phyloP scores from a whole-genome alignment of 1,284 basidiomycete genomes.

The Apiotrichum siamense region DNA sequence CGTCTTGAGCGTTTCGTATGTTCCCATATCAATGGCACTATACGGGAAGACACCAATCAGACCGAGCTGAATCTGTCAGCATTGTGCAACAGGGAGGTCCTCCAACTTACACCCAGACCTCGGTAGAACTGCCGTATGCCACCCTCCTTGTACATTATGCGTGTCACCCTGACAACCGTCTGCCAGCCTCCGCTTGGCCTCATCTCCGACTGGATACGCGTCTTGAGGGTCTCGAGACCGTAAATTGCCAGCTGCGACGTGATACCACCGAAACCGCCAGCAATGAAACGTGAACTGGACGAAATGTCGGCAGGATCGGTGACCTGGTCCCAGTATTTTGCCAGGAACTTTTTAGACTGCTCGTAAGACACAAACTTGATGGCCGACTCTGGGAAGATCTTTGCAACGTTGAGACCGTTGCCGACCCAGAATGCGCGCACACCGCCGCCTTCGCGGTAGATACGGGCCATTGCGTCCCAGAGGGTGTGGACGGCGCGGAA shows the following conservation, averaged over 20 bases:
- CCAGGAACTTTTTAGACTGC: conserved; percentile 89
- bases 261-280: conserved; percentile 92
- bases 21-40: conserved; percentile 88
- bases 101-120: conserved; percentile 67
- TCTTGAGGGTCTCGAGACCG: conserved; percentile 55
- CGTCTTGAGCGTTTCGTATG: conserved; percentile 83
- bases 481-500: conserved; percentile 52
- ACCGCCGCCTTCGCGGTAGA: conserved; percentile 79
- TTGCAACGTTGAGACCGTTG: conserved; percentile 57
- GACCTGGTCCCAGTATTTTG: conserved; percentile 83
- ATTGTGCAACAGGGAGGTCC: neutral
- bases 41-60: conserved; percentile 84
- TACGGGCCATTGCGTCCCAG: conserved; percentile 62
- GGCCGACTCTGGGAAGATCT: conserved; percentile 95
- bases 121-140: conserved; percentile 82
- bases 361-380: conserved; percentile 99
- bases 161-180: conserved; percentile 55
- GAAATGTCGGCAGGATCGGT: conserved; percentile 86
- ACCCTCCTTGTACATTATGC: conserved; percentile 70
- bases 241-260: conserved; percentile 72
- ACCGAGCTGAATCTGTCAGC: conserved; percentile 58
- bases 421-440: conserved; percentile 85
- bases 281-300: conserved; percentile 84
- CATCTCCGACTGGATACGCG: conserved; percentile 86
- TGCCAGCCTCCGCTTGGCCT: conserved; percentile 57